Base-by-base conservation (phyloP, 1,284 basidiomycete genomes). In the Ustilago shanxiensis region DNA sequence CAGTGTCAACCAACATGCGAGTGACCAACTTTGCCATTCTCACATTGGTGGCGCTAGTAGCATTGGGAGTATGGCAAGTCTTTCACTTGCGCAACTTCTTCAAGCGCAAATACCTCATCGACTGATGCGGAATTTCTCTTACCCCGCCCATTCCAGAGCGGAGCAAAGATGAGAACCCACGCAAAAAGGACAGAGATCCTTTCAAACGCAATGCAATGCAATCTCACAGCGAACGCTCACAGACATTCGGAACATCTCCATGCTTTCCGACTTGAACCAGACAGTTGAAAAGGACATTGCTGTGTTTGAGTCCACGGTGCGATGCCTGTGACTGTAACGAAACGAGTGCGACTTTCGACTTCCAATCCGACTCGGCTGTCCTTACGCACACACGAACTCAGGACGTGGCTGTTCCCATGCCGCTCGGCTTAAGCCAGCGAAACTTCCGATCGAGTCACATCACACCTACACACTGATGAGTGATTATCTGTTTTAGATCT, bases 41-140 rank as follows among this genome's bases (percentile, higher is more conserved):
- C 84, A 93, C 94, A 13, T 89, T 97, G 61, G 49, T 92, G 45
- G 91, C 93, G 11, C 89, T 98, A 50, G 86, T 95, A 39, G 91
- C 89, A n/a, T 88, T 98, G 20, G 96, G 96, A 20, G 90, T 90
- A 37, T 99, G 96, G 96, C 95, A 98, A 88, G 93, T 98, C 44
- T 87, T 97, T 84, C 95, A 98, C 85, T 88, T 98, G 37, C 90
- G 95, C 56, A 90, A 93, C 37, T 98, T 94, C 90, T 98, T 98
- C 91, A 95, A 94, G 89, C 90, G 93, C 84, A 98, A 98, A 88
- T 97, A 97, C 87, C 91, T 98, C 85, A 98, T 98, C 84, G 95
- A 97, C 86, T 96, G 85, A 67, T 4, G 4, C 20, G 16, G 28
- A 11, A 53, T 16, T 26, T n/a, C n/a, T n/a, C n/a, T n/a, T n/a